Evolutionary conservation across 2,329 filamentous ascomycete species (phyloP).

Genomic region (Paraphaeosphaeria minitans): DNA sequence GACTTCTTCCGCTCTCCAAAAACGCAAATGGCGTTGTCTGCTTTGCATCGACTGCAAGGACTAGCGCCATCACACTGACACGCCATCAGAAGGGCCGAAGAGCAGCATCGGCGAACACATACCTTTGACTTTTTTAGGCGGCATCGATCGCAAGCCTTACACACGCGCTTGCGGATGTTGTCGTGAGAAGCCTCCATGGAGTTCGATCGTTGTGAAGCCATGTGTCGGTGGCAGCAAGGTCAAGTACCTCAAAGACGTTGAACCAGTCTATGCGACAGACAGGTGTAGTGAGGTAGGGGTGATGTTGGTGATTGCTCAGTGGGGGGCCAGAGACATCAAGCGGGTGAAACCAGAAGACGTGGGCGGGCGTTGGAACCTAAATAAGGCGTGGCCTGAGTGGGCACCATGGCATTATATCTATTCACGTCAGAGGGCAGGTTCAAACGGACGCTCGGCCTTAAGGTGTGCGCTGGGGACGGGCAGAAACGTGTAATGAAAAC

Average conservation of each 20-base stretch:
- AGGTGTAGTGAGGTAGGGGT: slow-evolving; percentile 12
- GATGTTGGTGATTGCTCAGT: slow-evolving; percentile 2
- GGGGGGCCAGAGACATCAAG: slow-evolving; percentile 13
- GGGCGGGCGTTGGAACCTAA: slow-evolving; percentile 35
- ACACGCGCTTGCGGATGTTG: slow-evolving; percentile 64
- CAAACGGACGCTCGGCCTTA: slow-evolving; percentile 46
- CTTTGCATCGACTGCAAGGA: slow-evolving; percentile 66
- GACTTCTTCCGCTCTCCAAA: slow-evolving; percentile 70
- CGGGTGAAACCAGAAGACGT: slow-evolving; percentile 13
- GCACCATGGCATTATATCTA: slow-evolving; percentile 46
- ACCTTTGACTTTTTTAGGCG: slow-evolving; percentile 70
- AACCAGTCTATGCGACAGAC: slow-evolving; percentile 8
- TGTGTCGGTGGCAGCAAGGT: slow-evolving; percentile 18
- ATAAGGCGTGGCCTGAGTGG: slow-evolving; percentile 37
- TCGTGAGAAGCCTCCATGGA: slow-evolving; percentile 51
- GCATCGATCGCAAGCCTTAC: slow-evolving; percentile 70
- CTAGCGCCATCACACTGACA: slow-evolving; percentile 64
- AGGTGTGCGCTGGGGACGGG: slow-evolving; percentile 20
- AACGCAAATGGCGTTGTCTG: slow-evolving; percentile 68
- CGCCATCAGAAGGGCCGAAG: background rate
- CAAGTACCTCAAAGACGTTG: background rate
- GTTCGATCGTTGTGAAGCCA: slow-evolving; percentile 44
- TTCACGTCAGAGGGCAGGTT: slow-evolving; percentile 45
- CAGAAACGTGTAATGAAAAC: slow-evolving; percentile 34
- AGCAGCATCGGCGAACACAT: slow-evolving; percentile 22